Evolutionary conservation across 2,329 filamentous ascomycete species (phyloP), one percentile per base, ranked within the genome.

Genomic region (Pseudonectria foliicola): DNA sequence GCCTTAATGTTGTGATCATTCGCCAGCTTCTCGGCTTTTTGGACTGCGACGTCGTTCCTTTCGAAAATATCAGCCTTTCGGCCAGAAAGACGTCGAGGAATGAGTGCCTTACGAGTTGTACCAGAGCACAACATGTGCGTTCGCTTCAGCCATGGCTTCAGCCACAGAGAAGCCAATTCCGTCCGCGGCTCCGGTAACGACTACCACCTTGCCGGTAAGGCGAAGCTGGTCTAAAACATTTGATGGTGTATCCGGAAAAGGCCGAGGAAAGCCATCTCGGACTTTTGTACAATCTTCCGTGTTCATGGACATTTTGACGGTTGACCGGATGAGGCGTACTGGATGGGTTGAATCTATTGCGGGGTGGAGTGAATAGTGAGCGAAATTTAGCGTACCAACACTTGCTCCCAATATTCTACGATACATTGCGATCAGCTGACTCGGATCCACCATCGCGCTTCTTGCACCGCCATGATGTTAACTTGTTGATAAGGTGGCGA

Each of bases 181-280:
- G 27, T 68, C 66, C 0, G 64, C 59, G 1, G 66, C 66, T 4
- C 67, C 67, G 0, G 56, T 70, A 1, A 71, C 52, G n/a, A 63
- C 58, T 0, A 62, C 59, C 35, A 63, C 58, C 37, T 59, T 68
- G 7, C 58, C 65, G 5, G 46, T 55, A 46, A 71, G 50, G 11
- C 49, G 52, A 30, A 71, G 56, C 32, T 71, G 67, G 28, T 69
- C 58, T 2, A 69, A 32, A 2, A 68, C 67, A 37, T 68, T 69
- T 25, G 37, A 35, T 4, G 50, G 41, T 5, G 45, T 50, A 26
- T 44, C 29, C 3, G 49, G 49, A 30, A 52, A 52, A 3, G 52
- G 44, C 16, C 39, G 42, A 8, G 53, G 53, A 25, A 53, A 55
- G 3, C 44, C 44, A 4, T 48, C 44, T 27, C 52, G 40, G 18